These are phyloP conservation scores for Cladosporium sp. DNA, from an alignment of 2,329 filamentous ascomycete species.

Conservation along the genomic window DNA sequence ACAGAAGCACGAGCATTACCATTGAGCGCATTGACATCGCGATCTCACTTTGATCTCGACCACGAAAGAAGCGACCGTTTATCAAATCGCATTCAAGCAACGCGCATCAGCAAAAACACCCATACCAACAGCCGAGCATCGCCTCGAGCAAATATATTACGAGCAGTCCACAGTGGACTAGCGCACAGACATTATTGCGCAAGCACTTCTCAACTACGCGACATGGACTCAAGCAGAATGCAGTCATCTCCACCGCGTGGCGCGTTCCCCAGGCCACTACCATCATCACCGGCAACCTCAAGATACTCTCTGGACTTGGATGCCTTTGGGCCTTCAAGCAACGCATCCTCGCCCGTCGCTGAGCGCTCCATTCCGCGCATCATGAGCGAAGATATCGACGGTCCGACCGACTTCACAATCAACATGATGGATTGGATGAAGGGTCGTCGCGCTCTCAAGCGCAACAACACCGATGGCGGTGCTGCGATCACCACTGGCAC, in stretches of 20 bases:
- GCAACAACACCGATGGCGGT: conserved; percentile 18
- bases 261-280: not conserved
- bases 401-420: conserved; percentile 34
- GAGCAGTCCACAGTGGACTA: too few species aligned
- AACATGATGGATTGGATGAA: conserved; percentile 33
- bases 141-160: too few species aligned
- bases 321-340: conserved; percentile 20
- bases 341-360: conserved; percentile 5
- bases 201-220: not conserved
- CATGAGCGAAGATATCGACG: conserved; percentile 34
- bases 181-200: too few species aligned
- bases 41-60: too few species aligned
- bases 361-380: conserved; percentile 16
- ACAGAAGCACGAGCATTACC: not conserved
- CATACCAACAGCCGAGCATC: too few species aligned
- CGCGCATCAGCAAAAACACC: too few species aligned
- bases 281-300: conserved; percentile 4
- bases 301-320: conserved; percentile 31
- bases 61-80: too few species aligned
- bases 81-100: too few species aligned
- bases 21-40: not conserved
- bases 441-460: conserved; percentile 17
- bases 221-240: conserved; percentile 12
- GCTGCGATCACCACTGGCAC: conserved; percentile 6
- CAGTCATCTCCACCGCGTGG: conserved; percentile 10